Evolutionary conservation across 495 filamentous ascomycete genomes (phyloP).

Genomic region (Hypoxylon trugodes): DNA sequence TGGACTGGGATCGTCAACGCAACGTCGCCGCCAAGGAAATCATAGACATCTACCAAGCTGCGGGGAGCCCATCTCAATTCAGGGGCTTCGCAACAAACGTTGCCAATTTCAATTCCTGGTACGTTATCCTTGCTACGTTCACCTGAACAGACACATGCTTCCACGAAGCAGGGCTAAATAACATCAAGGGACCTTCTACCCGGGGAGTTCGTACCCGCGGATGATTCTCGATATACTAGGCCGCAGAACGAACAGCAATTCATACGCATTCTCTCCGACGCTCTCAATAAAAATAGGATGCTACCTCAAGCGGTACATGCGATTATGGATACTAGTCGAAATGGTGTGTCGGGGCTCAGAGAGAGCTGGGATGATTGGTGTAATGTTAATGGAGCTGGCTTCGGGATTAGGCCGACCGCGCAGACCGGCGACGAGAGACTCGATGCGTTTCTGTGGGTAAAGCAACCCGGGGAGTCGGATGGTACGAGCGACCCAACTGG

Average conservation of each 20-base stretch:
- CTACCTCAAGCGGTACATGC: constrained; percentile 57
- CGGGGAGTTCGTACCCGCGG: constrained; percentile 65
- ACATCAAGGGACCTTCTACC: constrained; percentile 39
- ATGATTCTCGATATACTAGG: constrained; percentile 39
- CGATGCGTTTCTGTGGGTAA: constrained; percentile 75
- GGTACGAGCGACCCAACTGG: constrained; percentile 64
- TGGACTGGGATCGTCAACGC: constrained; percentile 62
- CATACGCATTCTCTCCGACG: constrained; percentile 63
- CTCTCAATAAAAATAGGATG: constrained; percentile 60
- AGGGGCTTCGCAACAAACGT: constrained; percentile 72
- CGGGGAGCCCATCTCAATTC: constrained; percentile 63
- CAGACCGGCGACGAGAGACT: constrained; percentile 60
- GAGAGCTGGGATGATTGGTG: constrained; percentile 72
- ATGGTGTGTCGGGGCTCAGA: constrained; percentile 67
- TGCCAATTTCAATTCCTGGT: constrained; percentile 69
- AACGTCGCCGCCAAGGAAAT: constrained; percentile 56
- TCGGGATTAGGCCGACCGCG: constrained; percentile 65
- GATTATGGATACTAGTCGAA: constrained; percentile 58
- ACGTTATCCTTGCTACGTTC: neutral
- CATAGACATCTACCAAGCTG: constrained; percentile 63
- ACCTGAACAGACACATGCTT: neutral
- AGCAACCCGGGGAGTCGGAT: constrained; percentile 72
- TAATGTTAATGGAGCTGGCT: constrained; percentile 69
- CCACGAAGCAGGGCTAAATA: neutral
- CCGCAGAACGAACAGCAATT: constrained; percentile 67